Base-by-base conservation (phyloP, 1,139 yeast species). In the Saccharomyces hybrid region DNA sequence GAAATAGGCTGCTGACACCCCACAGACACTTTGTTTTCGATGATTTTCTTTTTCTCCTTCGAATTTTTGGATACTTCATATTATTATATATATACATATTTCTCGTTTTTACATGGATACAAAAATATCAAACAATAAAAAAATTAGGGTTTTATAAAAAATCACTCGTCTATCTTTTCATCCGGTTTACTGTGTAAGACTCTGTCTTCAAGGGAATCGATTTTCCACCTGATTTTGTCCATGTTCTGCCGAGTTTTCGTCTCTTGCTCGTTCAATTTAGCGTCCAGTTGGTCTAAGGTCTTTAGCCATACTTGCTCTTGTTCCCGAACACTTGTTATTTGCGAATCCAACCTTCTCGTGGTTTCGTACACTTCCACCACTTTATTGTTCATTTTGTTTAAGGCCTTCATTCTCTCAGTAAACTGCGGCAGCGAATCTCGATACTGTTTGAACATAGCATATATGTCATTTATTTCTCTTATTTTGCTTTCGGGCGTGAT, bases 351-450 rank as follows among this genome's bases (percentile, higher is more conserved):
- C 56, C 80, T 80, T 50, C 74, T 71, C 56, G 85, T 77, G n/a
- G 80, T 66, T 51, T 69, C 72, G 34, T 82, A 72, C 1, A 87
- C 82, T 56, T 80, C 83, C 51, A 77, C 75, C 46, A 84, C 76
- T 46, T 75, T 78, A 5, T 73, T 60, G 61, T 82, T 85, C 1
- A 81, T 69, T 0, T 64, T 66, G 55, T 76, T 73, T 50, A 82
- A 67, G 0, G 77, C 67, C 56, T 76, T 73, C 32, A 83, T 67
- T 46, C 88, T 66, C 11, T 67, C 61, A 2, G 78, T 53, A 1
- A 81, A 53, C 2, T 67, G 62, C 0, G 85, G 84, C 0, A 81
- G 65, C 1, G 67, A 59, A 6, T 63, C 58, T 14, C 68, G 69
- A 44, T 75, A 67, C 1, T 61, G 61, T 41, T 73, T 74, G 13